Percentiles rank a stretch among this genome's conserved stretches.
phyloP scores from a whole-genome alignment of 1,139 yeast species.

The Pichia sorboxylosa region DNA sequence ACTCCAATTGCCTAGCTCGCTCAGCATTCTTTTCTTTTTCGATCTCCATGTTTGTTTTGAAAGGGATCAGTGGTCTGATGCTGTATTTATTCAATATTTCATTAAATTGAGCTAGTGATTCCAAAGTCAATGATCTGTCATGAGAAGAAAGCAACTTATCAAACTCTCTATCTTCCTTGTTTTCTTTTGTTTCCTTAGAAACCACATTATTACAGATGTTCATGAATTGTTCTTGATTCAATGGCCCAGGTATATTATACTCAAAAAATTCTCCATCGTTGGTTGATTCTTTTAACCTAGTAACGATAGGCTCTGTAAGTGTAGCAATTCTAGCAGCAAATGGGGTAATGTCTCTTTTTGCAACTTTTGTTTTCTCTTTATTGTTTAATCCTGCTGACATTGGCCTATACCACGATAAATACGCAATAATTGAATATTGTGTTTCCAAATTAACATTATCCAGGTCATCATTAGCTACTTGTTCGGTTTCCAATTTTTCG shows the following conservation, averaged over 20 bases:
- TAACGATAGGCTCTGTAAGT: constrained; percentile 11
- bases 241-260: constrained; percentile 3
- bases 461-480: background rate
- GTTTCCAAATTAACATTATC: background rate
- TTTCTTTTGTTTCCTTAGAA: constrained; percentile 11
- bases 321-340: constrained; percentile 16
- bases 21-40: no score
- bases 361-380: constrained; percentile 22
- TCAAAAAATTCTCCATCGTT: constrained; percentile 8
- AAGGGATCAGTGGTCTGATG: background rate
- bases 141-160: constrained; percentile 9
- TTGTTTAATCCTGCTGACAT: constrained; percentile 8
- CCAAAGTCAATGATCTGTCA: constrained; percentile 6
- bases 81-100: constrained; percentile 3
- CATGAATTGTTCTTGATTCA: constrained; percentile 5
- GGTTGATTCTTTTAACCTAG: constrained; percentile 9
- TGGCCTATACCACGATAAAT: constrained; percentile 4
- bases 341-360: constrained; percentile 25
- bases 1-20: no score
- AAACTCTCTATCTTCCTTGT: constrained; percentile 12
- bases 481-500: background rate
- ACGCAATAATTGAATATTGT: constrained; percentile 3
- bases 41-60: background rate
- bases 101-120: constrained; percentile 7
- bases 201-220: constrained; percentile 3